These are phyloP conservation scores for Hyparrhenia diplandra DNA, from an alignment of 176 grass and related monocot species.

Conservation along the genomic window DNA sequence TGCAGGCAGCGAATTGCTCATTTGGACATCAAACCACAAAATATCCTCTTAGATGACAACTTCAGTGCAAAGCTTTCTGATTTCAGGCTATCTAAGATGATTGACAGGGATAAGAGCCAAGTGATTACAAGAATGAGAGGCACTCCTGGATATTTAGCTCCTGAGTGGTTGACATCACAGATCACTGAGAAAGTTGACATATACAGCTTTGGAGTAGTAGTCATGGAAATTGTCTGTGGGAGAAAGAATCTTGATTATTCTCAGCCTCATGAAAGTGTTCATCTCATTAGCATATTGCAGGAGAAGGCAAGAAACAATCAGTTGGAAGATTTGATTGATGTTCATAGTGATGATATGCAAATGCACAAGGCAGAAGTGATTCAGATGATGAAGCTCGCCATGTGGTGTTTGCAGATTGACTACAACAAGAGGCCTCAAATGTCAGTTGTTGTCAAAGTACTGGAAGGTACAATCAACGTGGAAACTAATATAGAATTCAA, in stretches of 20 bases:
- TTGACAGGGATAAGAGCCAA: too few relatives aligned
- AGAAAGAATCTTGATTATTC: slow-evolving; percentile 57
- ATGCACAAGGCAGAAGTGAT: slow-evolving; percentile 21
- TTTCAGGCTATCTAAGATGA: slow-evolving; percentile 43
- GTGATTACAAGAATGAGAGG: too few relatives aligned
- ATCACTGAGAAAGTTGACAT: slow-evolving; percentile 67
- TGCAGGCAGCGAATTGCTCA: slow-evolving; percentile 59
- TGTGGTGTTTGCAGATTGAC: slow-evolving; percentile 69
- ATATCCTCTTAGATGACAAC: slow-evolving; percentile 63
- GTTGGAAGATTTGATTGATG: slow-evolving; percentile 36
- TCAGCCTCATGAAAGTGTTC: slow-evolving; percentile 22
- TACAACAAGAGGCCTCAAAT: too few relatives aligned
- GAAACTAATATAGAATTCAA: too few relatives aligned
- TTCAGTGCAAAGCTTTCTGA: slow-evolving; percentile 61
- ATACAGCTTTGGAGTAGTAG: slow-evolving; percentile 65
- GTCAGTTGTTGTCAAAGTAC: too few relatives aligned
- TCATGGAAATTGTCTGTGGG: slow-evolving; percentile 55
- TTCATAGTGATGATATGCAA: neutral
- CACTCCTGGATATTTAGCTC: slow-evolving; percentile 11
- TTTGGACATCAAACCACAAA: slow-evolving; percentile 68
- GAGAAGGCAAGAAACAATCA: slow-evolving; percentile 21
- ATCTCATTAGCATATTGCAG: slow-evolving; percentile 47
- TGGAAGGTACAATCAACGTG: too few relatives aligned
- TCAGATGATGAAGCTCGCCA: slow-evolving; percentile 44
- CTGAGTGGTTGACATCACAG: slow-evolving; percentile 58